Percentiles rank a stretch among this genome's conserved stretches.
Conservation (phyloP, 495 filamentous ascomycete species). For the Tuber brumale region DNA sequence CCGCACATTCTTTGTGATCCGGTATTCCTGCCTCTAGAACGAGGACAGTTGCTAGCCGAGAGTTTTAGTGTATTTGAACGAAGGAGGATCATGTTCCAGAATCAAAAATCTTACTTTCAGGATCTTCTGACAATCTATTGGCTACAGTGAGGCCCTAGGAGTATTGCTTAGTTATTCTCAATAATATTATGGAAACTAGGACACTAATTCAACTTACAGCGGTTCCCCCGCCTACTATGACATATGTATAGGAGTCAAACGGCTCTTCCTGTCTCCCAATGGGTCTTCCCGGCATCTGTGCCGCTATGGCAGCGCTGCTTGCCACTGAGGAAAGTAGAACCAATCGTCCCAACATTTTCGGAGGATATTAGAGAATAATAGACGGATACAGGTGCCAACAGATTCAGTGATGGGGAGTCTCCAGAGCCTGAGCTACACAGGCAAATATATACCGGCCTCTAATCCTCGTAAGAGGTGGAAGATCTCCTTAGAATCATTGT, state of each 20-base stretch:
- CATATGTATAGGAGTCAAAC: constrained; percentile 47
- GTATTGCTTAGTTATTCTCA: not conserved
- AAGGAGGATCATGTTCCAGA: constrained; percentile 30
- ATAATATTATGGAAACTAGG: not conserved
- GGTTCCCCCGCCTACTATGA: constrained; percentile 50
- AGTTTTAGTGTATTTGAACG: not conserved
- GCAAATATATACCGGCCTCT: not conserved
- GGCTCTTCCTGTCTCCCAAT: constrained; percentile 31
- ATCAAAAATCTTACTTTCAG: constrained; percentile 23
- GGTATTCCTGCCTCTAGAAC: constrained; percentile 36
- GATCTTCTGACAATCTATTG: constrained; percentile 45
- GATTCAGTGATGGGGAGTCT: not conserved
- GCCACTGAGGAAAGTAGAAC: constrained; percentile 11
- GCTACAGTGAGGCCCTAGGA: constrained; percentile 49
- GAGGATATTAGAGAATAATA: not conserved
- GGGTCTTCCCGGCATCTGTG: constrained; percentile 18
- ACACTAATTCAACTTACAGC: constrained; percentile 20
- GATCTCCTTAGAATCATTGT: not conserved
- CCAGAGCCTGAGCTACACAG: not conserved
- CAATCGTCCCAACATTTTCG: constrained; percentile 23
- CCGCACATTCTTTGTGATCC: constrained; percentile 30
- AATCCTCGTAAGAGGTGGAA: not conserved
- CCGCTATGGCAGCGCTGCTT: constrained; percentile 8
- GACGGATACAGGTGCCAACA: not conserved
- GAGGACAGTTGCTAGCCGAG: constrained; percentile 28